Percentiles rank a stretch among this genome's conserved stretches.
Evolutionary conservation across 345 rosid genomes (phyloP).

Genomic region (Aegle marmelos): DNA sequence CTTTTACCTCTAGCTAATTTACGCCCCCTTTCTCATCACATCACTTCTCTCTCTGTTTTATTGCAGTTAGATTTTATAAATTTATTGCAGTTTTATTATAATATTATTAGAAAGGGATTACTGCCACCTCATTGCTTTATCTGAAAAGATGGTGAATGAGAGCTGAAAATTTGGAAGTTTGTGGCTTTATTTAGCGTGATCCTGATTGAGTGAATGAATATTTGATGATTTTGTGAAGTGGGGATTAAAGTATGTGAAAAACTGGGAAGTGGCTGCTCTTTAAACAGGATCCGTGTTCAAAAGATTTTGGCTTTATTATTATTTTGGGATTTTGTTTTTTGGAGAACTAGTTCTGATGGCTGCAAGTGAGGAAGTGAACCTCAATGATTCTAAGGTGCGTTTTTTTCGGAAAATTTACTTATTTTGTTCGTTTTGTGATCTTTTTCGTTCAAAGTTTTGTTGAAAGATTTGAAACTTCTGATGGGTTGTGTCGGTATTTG

Average conservation of each 20-base stretch:
- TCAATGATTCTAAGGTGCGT: conserved; percentile 70
- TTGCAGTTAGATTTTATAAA: conserved; percentile 15
- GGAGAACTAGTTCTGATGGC: conserved; percentile 46
- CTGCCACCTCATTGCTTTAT: not conserved
- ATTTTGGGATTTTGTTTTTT: not conserved
- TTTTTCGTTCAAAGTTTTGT: not conserved
- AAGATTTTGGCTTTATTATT: conserved; percentile 6
- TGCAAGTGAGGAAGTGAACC: conserved; percentile 59
- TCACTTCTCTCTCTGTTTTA: conserved; percentile 27
- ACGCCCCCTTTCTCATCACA: conserved; percentile 9
- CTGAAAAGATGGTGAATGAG: not conserved
- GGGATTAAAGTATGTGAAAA: conserved; percentile 5
- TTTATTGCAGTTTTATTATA: not conserved
- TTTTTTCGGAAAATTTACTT: not conserved
- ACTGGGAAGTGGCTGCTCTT: conserved; percentile 15
- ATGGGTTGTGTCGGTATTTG: conserved; percentile 25
- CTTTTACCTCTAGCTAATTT: not conserved
- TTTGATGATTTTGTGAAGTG: not conserved
- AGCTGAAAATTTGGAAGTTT: not conserved
- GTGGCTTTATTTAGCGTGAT: not conserved
- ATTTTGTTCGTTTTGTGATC: not conserved
- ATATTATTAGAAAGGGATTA: not conserved
- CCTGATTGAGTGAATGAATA: not conserved
- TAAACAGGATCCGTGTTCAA: conserved; percentile 24
- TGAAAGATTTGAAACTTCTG: conserved; percentile 6